Conservation (phyloP, 345 rosid genomes). For the Citrus medica region DNA sequence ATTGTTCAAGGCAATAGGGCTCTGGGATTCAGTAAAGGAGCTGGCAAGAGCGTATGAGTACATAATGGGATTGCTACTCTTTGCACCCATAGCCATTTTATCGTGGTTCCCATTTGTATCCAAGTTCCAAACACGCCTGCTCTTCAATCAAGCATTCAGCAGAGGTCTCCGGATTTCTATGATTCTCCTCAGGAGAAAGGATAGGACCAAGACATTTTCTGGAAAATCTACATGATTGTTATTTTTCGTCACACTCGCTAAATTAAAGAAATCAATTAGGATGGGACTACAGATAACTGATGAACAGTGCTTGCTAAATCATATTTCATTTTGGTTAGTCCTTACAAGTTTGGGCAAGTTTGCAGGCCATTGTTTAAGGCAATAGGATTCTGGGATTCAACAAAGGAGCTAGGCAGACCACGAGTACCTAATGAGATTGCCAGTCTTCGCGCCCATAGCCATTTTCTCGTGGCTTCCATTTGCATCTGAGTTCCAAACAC, state of each 20-base stretch:
- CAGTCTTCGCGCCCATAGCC: constrained; percentile 71
- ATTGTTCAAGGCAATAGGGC: constrained; percentile 41
- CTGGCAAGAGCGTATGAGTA: constrained; percentile 87
- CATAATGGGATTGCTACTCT: constrained; percentile 69
- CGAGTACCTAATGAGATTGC: constrained; percentile 80
- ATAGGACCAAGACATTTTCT: constrained; percentile 9
- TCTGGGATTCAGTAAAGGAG: constrained; percentile 89
- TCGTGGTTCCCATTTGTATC: constrained; percentile 91
- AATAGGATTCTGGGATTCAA: constrained; percentile 71
- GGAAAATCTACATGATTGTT: not conserved
- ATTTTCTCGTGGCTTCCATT: constrained; percentile 85
- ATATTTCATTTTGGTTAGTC: not conserved
- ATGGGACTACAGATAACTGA: not conserved
- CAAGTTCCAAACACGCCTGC: constrained; percentile 82
- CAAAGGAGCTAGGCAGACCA: constrained; percentile 83
- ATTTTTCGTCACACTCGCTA: not conserved
- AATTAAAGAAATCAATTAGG: not conserved
- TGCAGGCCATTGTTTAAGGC: constrained; percentile 44
- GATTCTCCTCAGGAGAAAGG: constrained; percentile 69
- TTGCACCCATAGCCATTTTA: constrained; percentile 66
- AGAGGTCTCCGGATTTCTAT: constrained; percentile 93
- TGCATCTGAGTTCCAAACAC: constrained; percentile 80
- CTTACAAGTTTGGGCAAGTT: constrained; percentile 69
- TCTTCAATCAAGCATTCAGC: constrained; percentile 93
- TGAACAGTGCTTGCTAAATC: not conserved